Conservation (phyloP, 352 stramenopile genomes). For the Pythium monospermum region DNA sequence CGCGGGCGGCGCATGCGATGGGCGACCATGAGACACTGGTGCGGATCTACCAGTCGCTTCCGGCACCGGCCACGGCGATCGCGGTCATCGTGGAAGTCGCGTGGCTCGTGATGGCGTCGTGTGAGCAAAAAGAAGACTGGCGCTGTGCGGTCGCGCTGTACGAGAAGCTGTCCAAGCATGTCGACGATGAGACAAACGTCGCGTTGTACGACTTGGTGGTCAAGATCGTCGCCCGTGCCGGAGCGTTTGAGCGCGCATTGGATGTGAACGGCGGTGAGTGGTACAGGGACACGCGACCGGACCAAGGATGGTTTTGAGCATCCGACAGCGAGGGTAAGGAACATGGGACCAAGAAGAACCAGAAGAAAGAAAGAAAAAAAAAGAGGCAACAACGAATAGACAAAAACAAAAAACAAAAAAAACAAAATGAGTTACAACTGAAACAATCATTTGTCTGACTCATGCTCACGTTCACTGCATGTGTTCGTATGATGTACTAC, state of each 20-base stretch:
- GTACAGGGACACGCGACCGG: constrained; percentile 77
- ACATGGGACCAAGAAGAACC: too few relatives aligned
- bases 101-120: constrained; percentile 45
- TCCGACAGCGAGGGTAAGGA: too few relatives aligned
- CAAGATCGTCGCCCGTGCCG: constrained; percentile 74
- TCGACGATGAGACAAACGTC: constrained; percentile 59
- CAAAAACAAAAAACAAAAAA: background rate
- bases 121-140: constrained; percentile 66
- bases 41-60: constrained; percentile 48
- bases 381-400: background rate
- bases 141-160: constrained; percentile 69
- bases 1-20: constrained; percentile 39
- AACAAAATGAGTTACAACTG: background rate
- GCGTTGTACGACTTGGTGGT: constrained; percentile 79
- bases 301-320: constrained; percentile 52
- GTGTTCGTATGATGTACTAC: background rate
- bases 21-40: constrained; percentile 58
- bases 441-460: background rate
- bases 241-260: constrained; percentile 81
- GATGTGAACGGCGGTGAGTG: constrained; percentile 81
- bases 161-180: constrained; percentile 51
- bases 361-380: background rate
- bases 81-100: constrained; percentile 54
- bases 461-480: background rate
- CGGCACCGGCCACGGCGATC: constrained; percentile 36